Evolutionary conservation across 2,329 filamentous ascomycete genomes (phyloP).

Genomic region (Incumbomyces lentus): DNA sequence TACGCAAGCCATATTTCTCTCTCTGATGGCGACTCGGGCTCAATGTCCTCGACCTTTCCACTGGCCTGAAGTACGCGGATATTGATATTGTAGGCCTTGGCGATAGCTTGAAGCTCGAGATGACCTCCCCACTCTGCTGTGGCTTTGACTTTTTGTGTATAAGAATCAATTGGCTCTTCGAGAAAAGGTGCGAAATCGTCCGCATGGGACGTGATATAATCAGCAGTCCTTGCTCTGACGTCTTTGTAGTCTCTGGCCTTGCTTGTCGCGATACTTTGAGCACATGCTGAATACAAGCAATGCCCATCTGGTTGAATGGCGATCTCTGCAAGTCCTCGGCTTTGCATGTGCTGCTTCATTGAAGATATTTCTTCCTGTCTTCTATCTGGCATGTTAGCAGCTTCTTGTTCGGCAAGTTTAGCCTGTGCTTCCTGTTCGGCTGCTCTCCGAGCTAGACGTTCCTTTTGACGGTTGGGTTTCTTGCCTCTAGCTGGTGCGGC

Average conservation of each 20-base stretch:
- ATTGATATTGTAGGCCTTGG: constrained; percentile 65
- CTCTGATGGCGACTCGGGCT: constrained; percentile 31
- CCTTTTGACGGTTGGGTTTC: constrained; percentile 86
- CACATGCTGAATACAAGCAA: constrained; percentile 85
- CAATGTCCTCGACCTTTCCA: constrained; percentile 67
- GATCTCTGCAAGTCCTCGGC: constrained; percentile 58
- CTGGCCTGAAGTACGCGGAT: constrained; percentile 78
- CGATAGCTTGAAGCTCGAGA: constrained; percentile 76
- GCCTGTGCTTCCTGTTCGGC: constrained; percentile 68
- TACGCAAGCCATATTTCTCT: constrained; percentile 75
- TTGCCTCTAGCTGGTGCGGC: constrained; percentile 33
- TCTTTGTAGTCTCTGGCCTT: constrained; percentile 45
- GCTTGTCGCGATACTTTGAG: constrained; percentile 56
- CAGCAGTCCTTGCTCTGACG: constrained; percentile 61
- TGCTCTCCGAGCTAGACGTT: constrained; percentile 75
- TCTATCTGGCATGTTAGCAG: constrained; percentile 61
- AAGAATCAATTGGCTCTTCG: constrained; percentile 65
- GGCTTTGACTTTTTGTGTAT: constrained; percentile 66
- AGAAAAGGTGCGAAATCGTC: constrained; percentile 82
- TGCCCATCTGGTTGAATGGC: constrained; percentile 85
- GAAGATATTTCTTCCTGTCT: constrained; percentile 57
- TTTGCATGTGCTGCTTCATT: constrained; percentile 59
- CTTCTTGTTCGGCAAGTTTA: constrained; percentile 62
- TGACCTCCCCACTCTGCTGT: constrained; percentile 96
- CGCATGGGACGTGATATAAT: constrained; percentile 61